Conservation (phyloP, 441 rosid species). For the Bruguiera hainesii region DNA sequence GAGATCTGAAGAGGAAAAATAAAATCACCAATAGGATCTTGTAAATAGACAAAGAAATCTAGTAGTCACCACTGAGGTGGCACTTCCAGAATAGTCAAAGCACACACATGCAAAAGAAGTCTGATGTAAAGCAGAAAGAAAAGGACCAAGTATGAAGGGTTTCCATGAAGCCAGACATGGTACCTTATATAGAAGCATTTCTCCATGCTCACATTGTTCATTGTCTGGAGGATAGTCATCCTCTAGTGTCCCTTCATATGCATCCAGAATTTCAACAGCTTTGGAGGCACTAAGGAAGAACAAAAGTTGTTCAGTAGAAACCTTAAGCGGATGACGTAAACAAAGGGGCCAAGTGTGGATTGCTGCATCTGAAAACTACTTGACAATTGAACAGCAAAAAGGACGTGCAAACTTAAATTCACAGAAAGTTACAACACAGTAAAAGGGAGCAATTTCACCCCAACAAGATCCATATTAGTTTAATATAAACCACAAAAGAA, state of each 20-base stretch:
- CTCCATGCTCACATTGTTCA: constrained; percentile 94
- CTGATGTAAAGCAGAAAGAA: background rate
- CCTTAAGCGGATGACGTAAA: constrained; percentile 2
- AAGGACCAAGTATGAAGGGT: background rate
- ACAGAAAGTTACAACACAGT: background rate
- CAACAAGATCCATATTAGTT: background rate
- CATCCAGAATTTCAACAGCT: constrained; percentile 98
- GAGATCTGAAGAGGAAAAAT: constrained; percentile 50
- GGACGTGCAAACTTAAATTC: background rate
- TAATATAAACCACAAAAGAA: background rate
- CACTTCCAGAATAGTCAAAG: background rate
- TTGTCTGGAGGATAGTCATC: constrained; percentile 99
- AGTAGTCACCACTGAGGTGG: background rate
- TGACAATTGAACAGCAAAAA: background rate
- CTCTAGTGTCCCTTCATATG: constrained; percentile 98
- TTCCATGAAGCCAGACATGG: background rate
- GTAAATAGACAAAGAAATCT: background rate
- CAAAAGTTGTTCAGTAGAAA: constrained; percentile 11
- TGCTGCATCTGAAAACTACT: background rate
- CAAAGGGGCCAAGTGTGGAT: background rate
- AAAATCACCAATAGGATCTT: background rate
- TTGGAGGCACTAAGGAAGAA: constrained; percentile 60
- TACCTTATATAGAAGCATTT: constrained; percentile 99
- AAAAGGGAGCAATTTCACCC: background rate
- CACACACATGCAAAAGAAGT: constrained; percentile 3